Evolutionary conservation across 805 yeast species (phyloP).

Genomic region (Pichia paraexigua): DNA sequence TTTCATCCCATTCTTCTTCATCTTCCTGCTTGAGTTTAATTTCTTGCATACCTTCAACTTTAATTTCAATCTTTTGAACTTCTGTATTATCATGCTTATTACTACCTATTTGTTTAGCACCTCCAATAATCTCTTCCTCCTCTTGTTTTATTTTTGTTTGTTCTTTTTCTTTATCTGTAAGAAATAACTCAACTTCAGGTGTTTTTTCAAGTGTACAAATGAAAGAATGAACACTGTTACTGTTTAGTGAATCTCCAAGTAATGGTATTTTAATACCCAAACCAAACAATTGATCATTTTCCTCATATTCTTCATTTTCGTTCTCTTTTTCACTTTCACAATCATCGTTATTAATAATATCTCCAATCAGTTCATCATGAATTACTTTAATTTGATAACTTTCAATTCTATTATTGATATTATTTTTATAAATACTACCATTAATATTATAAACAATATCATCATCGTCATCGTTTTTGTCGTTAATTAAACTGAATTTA

Average conservation of each 20-base stretch:
- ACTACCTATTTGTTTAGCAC: too few relatives aligned
- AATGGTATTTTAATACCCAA: slow-evolving; percentile 1
- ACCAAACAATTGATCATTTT: slow-evolving; percentile 1
- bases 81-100: not conserved
- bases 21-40: not conserved
- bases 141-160: not conserved
- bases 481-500: not conserved
- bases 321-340: too few relatives aligned
- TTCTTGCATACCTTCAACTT: not conserved
- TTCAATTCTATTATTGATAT: not conserved
- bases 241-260: not conserved
- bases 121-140: too few relatives aligned
- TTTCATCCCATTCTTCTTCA: not conserved
- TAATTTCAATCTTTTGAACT: not conserved
- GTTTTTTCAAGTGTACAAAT: slow-evolving; percentile 4
- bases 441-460: not conserved
- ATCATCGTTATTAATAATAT: not conserved
- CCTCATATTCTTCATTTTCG: not conserved
- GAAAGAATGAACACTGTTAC: not conserved
- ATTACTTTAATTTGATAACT: too few relatives aligned
- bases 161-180: not conserved
- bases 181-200: not conserved
- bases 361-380: not conserved
- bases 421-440: not conserved
- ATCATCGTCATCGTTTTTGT: not conserved